Percentiles rank a stretch among this genome's conserved stretches.
These are phyloP conservation scores for Marsdenia floribunda DNA, from an alignment of 257 asterid genomes.

Conservation along the genomic window DNA sequence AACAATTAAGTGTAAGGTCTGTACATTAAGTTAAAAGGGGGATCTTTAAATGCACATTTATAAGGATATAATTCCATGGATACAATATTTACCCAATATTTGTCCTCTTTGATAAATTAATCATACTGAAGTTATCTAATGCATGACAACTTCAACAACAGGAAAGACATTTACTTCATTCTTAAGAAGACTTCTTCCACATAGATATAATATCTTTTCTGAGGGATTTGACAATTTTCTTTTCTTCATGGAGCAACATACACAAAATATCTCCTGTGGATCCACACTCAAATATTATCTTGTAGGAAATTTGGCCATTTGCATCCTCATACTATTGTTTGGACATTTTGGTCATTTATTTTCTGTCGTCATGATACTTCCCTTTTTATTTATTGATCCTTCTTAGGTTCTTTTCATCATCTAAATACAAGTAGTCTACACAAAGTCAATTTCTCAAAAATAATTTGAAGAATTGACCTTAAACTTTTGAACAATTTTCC, in stretches of 20 bases:
- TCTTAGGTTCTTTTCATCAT: too few species aligned
- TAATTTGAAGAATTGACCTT: too few species aligned
- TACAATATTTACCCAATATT: neutral
- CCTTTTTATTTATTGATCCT: too few species aligned
- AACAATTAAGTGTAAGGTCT: neutral
- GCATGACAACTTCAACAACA: neutral
- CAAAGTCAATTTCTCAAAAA: too few species aligned
- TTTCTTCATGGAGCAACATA: neutral
- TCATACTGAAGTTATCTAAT: neutral
- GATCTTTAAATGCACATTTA: neutral
- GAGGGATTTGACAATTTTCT: neutral
- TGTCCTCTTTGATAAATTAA: neutral
- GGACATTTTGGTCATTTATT: too few species aligned
- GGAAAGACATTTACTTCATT: neutral
- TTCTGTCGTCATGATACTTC: too few species aligned
- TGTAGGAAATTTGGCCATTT: neutral
- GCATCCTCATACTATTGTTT: too few species aligned
- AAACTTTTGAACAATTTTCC: too few species aligned
- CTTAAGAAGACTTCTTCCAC: neutral
- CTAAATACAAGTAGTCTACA: too few species aligned
- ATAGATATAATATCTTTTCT: neutral
- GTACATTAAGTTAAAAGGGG: slow-evolving; percentile 1
- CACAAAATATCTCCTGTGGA: neutral
- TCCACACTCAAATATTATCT: neutral
- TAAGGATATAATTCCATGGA: neutral